Percentiles rank a stretch among this genome's conserved stretches.
These are phyloP conservation scores for Trifolium repens DNA, from an alignment of 306 rosid species.

Conservation along the genomic window DNA sequence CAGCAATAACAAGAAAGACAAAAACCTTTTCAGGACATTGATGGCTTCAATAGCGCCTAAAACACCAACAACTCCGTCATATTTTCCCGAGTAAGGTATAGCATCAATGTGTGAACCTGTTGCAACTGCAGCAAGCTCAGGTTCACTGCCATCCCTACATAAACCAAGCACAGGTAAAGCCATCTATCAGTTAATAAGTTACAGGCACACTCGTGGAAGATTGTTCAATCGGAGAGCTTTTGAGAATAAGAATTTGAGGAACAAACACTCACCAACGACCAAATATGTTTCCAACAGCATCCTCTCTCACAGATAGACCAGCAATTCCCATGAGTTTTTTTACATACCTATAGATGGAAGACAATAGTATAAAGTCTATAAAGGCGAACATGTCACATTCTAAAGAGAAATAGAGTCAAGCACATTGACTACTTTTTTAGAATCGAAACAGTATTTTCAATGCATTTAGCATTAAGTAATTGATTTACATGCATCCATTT, in stretches of 20 bases:
- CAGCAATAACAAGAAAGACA: constrained; percentile 32
- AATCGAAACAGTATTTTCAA: not conserved
- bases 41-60: constrained; percentile 98
- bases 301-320: constrained; percentile 91
- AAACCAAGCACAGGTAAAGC: constrained; percentile 31
- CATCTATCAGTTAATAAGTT: constrained; percentile 13
- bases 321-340: constrained; percentile 81
- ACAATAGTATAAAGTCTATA: constrained; percentile 33
- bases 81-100: constrained; percentile 95
- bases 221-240: not conserved
- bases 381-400: constrained; percentile 17
- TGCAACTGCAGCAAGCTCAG: constrained; percentile 83
- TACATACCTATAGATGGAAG: constrained; percentile 66
- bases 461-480: not conserved
- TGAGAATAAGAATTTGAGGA: constrained; percentile 3
- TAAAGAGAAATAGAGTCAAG: constrained; percentile 14
- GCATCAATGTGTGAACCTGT: constrained; percentile 98
- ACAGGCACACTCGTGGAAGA: not conserved
- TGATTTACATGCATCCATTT: too few species aligned
- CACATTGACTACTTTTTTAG: not conserved
- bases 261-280: constrained; percentile 80
- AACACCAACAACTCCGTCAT: constrained; percentile 96
- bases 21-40: constrained; percentile 78
- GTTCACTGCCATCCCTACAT: constrained; percentile 77
- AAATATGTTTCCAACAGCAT: constrained; percentile 92